A percentile compares a stretch with the other conserved stretches of the same genome.
Evolutionary conservation across 805 yeast genomes (phyloP).

Genomic region (Blastobotrys terrestris): DNA sequence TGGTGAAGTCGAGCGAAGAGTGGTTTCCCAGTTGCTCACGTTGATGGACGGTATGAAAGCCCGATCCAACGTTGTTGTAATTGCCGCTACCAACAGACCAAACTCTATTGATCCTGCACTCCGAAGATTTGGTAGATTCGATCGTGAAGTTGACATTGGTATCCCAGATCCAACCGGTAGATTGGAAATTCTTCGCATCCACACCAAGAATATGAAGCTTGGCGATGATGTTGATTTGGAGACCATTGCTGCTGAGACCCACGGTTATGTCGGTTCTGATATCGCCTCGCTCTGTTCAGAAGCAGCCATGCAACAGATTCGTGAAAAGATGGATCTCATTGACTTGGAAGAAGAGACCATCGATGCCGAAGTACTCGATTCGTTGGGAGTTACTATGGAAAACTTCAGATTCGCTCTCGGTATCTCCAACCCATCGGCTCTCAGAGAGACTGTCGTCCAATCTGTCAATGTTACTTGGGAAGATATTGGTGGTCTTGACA

Average conservation of each 20-base stretch:
- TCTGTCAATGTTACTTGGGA: constrained; percentile 98
- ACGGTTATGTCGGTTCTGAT: constrained; percentile 99
- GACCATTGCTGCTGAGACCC: constrained; percentile 93
- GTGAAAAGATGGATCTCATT: constrained; percentile 98
- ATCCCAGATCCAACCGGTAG: constrained; percentile 99
- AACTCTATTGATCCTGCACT: constrained; percentile 81
- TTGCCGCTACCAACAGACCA: constrained; percentile 93
- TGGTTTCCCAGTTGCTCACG: constrained; percentile 93
- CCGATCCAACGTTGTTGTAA: constrained; percentile 95
- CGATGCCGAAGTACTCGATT: constrained; percentile 93
- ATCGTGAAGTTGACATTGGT: constrained; percentile 83
- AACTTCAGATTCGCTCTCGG: constrained; percentile 97
- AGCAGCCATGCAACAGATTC: constrained; percentile 99
- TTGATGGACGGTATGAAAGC: constrained; percentile 99
- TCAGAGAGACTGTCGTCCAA: constrained; percentile 99
- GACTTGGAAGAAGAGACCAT: constrained; percentile 94
- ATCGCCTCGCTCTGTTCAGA: constrained; percentile 98
- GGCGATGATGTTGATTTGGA: constrained; percentile 94
- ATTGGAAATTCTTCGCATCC: constrained; percentile 92
- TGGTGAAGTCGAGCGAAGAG: constrained; percentile 99
- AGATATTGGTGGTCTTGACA: constrained; percentile 97
- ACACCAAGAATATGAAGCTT: constrained; percentile 97
- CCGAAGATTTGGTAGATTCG: constrained; percentile 83
- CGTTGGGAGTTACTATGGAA: constrained; percentile 97
- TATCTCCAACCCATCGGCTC: constrained; percentile 96